These are phyloP conservation scores for Erysimum cheiri DNA, from an alignment of 441 rosid genomes.

Conservation along the genomic window DNA sequence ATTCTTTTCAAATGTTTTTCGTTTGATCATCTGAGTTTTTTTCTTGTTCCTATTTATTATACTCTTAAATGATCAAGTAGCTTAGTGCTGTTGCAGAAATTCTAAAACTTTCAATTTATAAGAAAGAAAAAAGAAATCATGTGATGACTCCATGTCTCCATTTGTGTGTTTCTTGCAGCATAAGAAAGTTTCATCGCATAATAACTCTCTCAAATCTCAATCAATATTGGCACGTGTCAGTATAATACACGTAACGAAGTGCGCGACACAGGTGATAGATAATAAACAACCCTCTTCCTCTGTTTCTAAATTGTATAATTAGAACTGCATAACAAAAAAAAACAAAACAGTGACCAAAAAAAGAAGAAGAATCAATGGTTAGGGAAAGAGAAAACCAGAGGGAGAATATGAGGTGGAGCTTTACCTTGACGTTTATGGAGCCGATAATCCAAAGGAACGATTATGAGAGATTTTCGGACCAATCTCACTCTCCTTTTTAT, in stretches of 20 bases:
- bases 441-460: constrained; percentile 5
- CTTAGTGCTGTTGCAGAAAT: constrained; percentile 19
- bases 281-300: not conserved
- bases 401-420: not conserved
- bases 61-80: constrained; percentile 15
- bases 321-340: not conserved
- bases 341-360: constrained; percentile 11
- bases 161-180: not conserved
- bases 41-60: not conserved
- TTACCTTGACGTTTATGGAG: constrained; percentile 24
- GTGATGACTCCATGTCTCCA: not conserved
- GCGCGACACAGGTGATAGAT: not conserved
- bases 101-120: not conserved
- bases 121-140: not conserved
- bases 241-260: not conserved
- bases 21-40: constrained; percentile 3
- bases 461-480: constrained; percentile 28
- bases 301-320: constrained; percentile 11
- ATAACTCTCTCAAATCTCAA: not conserved
- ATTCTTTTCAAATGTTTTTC: not conserved
- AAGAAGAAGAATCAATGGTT: constrained; percentile 4
- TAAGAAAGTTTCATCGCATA: not conserved
- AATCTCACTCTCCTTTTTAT: constrained; percentile 32
- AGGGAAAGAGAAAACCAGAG: not conserved
- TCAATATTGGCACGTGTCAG: not conserved